Evolutionary conservation across 148 eudicot genomes (phyloP).

Genomic region (Diospyros kaki): DNA sequence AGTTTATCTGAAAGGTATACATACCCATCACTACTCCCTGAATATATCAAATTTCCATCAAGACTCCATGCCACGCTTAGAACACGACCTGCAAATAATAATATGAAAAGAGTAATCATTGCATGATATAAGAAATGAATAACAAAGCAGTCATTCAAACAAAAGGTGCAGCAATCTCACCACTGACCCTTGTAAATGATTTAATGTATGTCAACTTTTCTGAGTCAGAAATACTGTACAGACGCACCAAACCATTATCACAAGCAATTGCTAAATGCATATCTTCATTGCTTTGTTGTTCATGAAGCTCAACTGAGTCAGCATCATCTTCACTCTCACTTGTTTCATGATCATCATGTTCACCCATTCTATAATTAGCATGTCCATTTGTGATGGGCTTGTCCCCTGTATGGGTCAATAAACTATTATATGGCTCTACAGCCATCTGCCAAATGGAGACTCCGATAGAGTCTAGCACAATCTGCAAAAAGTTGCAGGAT

Average conservation of each 20-base stretch:
- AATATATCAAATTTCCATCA: constrained; percentile 62
- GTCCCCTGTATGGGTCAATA: constrained; percentile 9
- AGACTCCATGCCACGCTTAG: constrained; percentile 85
- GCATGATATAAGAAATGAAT: background rate
- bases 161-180: constrained; percentile 53
- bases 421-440: constrained; percentile 30
- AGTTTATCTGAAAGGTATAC: constrained; percentile 3
- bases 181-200: constrained; percentile 86
- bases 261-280: constrained; percentile 71
- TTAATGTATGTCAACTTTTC: constrained; percentile 52
- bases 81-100: constrained; percentile 49
- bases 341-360: constrained; percentile 31
- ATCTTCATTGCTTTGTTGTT: constrained; percentile 26
- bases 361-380: constrained; percentile 33
- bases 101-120: constrained; percentile 9
- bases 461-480: constrained; percentile 68
- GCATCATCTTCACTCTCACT: constrained; percentile 56
- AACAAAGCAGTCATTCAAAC: background rate
- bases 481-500: constrained; percentile 31
- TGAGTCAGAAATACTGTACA: constrained; percentile 47
- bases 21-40: constrained; percentile 97
- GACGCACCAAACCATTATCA: constrained; percentile 88
- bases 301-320: constrained; percentile 38
- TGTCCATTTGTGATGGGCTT: constrained; percentile 44
- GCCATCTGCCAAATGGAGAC: constrained; percentile 95